Conservation (phyloP, 345 rosid genomes). For the Arabis alpina region DNA sequence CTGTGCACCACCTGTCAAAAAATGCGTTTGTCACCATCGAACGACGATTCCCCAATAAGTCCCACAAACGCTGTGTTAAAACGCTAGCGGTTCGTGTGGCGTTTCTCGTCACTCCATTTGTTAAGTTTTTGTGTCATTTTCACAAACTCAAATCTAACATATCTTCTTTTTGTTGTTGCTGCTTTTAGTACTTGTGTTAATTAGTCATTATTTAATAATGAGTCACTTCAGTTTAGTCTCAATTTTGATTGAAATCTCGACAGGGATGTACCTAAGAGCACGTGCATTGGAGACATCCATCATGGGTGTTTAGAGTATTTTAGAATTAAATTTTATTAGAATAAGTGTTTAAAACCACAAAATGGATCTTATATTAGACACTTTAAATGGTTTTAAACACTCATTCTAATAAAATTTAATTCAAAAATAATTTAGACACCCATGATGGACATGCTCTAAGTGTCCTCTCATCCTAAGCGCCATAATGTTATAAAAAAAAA, state of each 20-base stretch:
- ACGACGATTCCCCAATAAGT: neutral
- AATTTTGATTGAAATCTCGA: neutral
- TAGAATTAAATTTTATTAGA: too few species aligned
- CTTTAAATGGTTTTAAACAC: too few species aligned
- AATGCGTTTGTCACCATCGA: conserved; percentile 2
- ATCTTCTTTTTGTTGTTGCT: too few species aligned
- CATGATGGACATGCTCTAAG: too few species aligned
- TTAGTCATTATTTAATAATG: conserved; percentile 10
- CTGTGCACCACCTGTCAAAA: conserved; percentile 1
- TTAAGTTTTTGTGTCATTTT: neutral
- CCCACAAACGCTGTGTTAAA: neutral
- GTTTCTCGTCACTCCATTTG: neutral
- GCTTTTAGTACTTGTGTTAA: neutral
- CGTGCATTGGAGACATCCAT: too few species aligned
- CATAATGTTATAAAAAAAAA: too few species aligned
- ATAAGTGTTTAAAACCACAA: too few species aligned
- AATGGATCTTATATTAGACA: too few species aligned
- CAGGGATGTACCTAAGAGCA: neutral
- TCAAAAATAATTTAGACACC: too few species aligned
- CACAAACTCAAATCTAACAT: neutral
- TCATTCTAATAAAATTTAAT: too few species aligned
- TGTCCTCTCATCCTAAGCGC: conserved; percentile 11
- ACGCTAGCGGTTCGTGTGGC: neutral
- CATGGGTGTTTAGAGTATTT: too few species aligned
- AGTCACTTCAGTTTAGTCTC: neutral